Evolutionary conservation across 78 protist species (phyloP), one percentile per base, ranked within the genome.

Genomic region (Goniomonas avonlea): DNA sequence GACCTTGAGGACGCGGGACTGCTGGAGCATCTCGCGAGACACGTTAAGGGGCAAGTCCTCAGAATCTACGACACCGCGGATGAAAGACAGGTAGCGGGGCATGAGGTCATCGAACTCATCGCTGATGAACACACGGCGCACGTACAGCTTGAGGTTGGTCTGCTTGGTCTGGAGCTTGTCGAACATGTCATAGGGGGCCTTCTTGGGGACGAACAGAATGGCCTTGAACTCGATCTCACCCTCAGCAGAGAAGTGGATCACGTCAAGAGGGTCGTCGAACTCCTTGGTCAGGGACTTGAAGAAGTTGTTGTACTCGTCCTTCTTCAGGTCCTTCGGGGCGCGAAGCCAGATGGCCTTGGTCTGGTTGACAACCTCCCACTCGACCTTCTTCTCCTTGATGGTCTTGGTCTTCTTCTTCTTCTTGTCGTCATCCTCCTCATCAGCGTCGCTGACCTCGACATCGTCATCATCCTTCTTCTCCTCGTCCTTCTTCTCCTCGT

Each of bases 21-120:
- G 82, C 76, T 84, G 88, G 21, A 79, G 90, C 50, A 86, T 89
- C 83, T 98, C 99, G 21, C 99, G 93, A 31, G 96, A 91, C 2
- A 98, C 97, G 85, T 98, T 94, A 59, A 98, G 88, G 53, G 99
- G 98, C 38, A 98, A 75, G 73, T 94, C 98, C 55, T 98, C 99
- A 15, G 96, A 82, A 75, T 97, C 99, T 31, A 98, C 95, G 29
- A 98, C 85, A 38, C 99, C 99, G 35, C 77, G 48, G 68, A 98
- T 41, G 88, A 98, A 98, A 31, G 61, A 5, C 18, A 97, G 89
- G 92, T 94, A 98, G 31, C 82, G 68, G 48, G 99, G 99, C 76
- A 96, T 78, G 5, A 96, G 56, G 25, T 96, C 99, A 35, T 82
- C 76, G 66, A 94, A 56, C 56, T 91, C 96, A 65, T 94, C 99